These are phyloP conservation scores for Actinomucor elegans DNA, from an alignment of 371 early-diverging fungal species.

Conservation along the genomic window DNA sequence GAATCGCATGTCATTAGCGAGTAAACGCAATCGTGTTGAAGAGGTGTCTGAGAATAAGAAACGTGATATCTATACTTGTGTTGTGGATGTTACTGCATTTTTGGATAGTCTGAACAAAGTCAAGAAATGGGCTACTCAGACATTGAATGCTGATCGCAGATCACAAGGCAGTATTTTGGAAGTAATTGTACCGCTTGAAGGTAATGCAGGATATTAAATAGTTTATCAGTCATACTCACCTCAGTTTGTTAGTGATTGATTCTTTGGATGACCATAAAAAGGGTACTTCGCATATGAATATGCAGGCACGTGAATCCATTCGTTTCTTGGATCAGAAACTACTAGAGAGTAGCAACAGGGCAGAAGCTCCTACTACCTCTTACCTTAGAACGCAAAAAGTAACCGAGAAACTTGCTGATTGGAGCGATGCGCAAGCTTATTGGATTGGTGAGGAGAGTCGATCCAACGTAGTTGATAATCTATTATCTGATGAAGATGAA, in stretches of 20 bases:
- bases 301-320: constrained; percentile 73
- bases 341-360: constrained; percentile 5
- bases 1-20: constrained; percentile 28
- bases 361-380: constrained; percentile 17
- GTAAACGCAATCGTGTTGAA: background rate
- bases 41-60: background rate
- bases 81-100: constrained; percentile 57
- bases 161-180: constrained; percentile 37
- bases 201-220: constrained; percentile 44
- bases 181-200: constrained; percentile 62
- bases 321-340: constrained; percentile 72
- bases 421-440: constrained; percentile 50
- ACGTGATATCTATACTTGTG: constrained; percentile 33
- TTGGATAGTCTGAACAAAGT: constrained; percentile 50
- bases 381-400: constrained; percentile 48
- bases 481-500: constrained; percentile 17
- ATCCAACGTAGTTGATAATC: constrained; percentile 21
- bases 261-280: constrained; percentile 72
- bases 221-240: background rate
- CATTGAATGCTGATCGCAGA: constrained; percentile 28
- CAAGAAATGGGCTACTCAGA: constrained; percentile 52
- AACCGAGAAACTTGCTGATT: constrained; percentile 48
- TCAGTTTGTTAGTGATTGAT: too few species aligned
- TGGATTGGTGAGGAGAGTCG: constrained; percentile 49
- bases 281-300: constrained; percentile 61